phyloP scores from a whole-genome alignment of 495 filamentous ascomycete genomes.

The Extremus antarcticus region DNA sequence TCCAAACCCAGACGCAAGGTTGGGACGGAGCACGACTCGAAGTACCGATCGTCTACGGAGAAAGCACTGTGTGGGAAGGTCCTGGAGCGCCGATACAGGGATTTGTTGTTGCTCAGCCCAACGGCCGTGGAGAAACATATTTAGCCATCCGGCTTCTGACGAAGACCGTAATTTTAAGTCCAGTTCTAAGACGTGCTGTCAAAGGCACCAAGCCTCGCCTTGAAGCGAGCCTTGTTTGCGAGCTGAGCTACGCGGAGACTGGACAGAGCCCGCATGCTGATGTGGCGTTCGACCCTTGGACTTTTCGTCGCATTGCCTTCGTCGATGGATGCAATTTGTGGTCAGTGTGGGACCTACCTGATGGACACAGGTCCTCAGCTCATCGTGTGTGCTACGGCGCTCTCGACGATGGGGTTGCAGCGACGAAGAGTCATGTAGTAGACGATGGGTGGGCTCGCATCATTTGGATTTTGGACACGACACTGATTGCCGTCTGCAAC shows the following conservation, averaged over 20 bases:
- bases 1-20: conserved; percentile 33
- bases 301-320: conserved; percentile 55
- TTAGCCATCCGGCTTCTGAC: conserved; percentile 24
- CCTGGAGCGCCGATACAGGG: conserved; percentile 51
- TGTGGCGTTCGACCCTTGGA: conserved; percentile 68
- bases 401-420: not conserved
- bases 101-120: conserved; percentile 50
- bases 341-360: conserved; percentile 62
- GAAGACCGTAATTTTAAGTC: conserved; percentile 24
- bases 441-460: conserved; percentile 34
- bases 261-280: conserved; percentile 55
- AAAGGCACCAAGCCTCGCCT: conserved; percentile 40
- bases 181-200: conserved; percentile 7
- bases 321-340: conserved; percentile 64
- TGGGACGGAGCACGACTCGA: conserved; percentile 37
- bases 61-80: conserved; percentile 44
- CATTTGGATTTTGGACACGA: conserved; percentile 26
- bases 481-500: conserved; percentile 27
- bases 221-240: conserved; percentile 49
- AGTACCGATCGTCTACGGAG: conserved; percentile 22
- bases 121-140: conserved; percentile 22
- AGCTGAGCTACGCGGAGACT: conserved; percentile 42
- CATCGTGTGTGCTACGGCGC: not conserved
- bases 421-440: not conserved
- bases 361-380: conserved; percentile 6